Base-by-base conservation (phyloP, 176 grass and related monocot species). In the Secale cereale region DNA sequence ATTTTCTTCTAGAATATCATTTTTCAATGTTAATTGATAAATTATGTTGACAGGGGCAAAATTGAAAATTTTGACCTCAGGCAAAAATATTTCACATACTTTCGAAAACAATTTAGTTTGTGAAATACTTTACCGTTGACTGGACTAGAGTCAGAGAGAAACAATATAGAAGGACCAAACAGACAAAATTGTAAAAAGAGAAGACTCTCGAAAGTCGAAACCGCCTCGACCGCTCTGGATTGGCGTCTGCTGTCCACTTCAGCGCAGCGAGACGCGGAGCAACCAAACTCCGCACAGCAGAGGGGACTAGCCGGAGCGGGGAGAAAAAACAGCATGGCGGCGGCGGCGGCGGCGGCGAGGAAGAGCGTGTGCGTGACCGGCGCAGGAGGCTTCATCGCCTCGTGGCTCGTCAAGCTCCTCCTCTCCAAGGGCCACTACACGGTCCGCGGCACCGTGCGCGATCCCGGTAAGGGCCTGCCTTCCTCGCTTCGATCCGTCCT, bases 331-430 rank as follows among this genome's bases (percentile, higher is more conserved):
- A 41, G 36, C 68, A 73, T 73, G 69, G 69, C 19, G 32, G 19
- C 69, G 39, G n/a, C 19, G 32, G 19, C 69, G 39, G n/a, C 70
- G n/a, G 70, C 69, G 22, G 22, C n/a, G 70, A 73, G 39, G 70
- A 73, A 73, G 70, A 45, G 13, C 12, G 70, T 73, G 70, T 73
- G 70, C 23, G 70, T 73, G 13, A 73, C 70, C 23, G 70, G 70
- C 23, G 70, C 70, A 8, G 70, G 70, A 14, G 69, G 69, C 69
- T 72, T 72, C 69, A 1, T 72, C n/a, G 37, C 70, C 70, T 45
- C 70, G 11, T 73, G 70, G 70, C 70, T 73, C 23, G 39, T 73
- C 39, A 73, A 73, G 39, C 70, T 73, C 13, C 37, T 74, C 40
- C 70, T 73, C 70, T 73, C 70, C 23, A 45, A 45, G 23, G 70